These are phyloP conservation scores for Phoma herbarum DNA, from an alignment of 2,329 filamentous ascomycete species.

Conservation along the genomic window DNA sequence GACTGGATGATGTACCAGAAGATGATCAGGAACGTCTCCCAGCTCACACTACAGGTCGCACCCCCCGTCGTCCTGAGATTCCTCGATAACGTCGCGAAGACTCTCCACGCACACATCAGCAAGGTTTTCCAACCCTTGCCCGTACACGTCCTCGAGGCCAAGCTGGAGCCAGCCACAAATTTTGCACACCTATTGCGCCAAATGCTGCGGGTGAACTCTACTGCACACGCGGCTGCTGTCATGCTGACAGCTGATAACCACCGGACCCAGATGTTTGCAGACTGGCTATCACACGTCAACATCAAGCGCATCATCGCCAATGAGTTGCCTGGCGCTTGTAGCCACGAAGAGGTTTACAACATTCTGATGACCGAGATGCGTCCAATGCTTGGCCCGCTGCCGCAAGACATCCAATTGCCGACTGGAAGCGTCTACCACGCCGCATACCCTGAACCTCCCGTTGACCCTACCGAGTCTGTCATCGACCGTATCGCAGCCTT, in stretches of 20 bases:
- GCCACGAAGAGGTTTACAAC: conserved; percentile 64
- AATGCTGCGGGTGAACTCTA: conserved; percentile 88
- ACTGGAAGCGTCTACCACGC: conserved; percentile 59
- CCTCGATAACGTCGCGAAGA: conserved; percentile 84
- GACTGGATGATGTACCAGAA: conserved; percentile 97
- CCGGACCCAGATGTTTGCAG: conserved; percentile 92
- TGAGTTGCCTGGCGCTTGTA: conserved; percentile 62
- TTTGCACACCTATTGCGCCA: conserved; percentile 89
- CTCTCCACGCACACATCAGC: conserved; percentile 80
- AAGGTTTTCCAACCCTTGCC: conserved; percentile 88
- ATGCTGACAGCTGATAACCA: conserved; percentile 90
- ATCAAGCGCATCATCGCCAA: conserved; percentile 65
- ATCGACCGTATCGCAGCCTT: conserved; percentile 82
- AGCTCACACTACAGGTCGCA: conserved; percentile 89
- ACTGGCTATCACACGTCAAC: conserved; percentile 76
- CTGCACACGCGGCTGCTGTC: conserved; percentile 91
- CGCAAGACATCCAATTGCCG: conserved; percentile 71
- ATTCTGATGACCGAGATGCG: conserved; percentile 70
- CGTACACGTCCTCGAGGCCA: conserved; percentile 83
- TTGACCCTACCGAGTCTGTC: conserved; percentile 59
- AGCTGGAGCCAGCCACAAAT: conserved; percentile 85
- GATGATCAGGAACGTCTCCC: conserved; percentile 91
- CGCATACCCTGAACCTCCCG: conserved; percentile 33
- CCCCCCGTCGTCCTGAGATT: conserved; percentile 88
- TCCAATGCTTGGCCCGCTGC: conserved; percentile 73